Base-by-base conservation (phyloP, 352 stramenopile genomes). In the Globisporangium barbulae region DNA sequence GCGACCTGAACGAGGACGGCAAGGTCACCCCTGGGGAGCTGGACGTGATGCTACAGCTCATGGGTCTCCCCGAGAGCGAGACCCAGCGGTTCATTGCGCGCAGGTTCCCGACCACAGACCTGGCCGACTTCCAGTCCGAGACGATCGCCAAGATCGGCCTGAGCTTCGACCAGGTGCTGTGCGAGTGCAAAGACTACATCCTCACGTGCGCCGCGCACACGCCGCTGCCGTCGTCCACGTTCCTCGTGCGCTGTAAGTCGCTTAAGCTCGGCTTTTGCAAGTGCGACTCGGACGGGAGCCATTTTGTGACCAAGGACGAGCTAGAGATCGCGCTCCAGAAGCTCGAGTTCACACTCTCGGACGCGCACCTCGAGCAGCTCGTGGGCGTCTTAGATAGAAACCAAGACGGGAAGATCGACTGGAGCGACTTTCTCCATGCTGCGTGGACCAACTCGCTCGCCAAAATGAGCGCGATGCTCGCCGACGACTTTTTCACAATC, bases 301-400 rank as follows among this genome's bases (percentile, higher is more conserved):
- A 61, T 2, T 54, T 72, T 6, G 73, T 86, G 31, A 73, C 72
- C 35, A 59, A 59, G 12, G 67, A 56, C 0, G 75, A 86, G 64
- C 65, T 86, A 5, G 74, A 86, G 64, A 86, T 83, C 55, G 77
- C 77, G 25, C 60, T 81, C n/a, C 75, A 86, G 37, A 86, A 86
- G 61, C 67, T 86, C 13, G 69, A 71, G n/a, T n/a, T 76, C 6
- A 54, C 72, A 0, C 41, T 81, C 2, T 59, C 45, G 5, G 77
- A 83, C 39, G 64, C 64, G 21, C 66, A 83, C 2, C 57, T 83
- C 8, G 55, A 75, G 35, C 30, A 12, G 2, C 70, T 81, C 45
- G 65, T 76, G n/a, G 5, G n/a, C 3, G 59, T 73, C 12, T 64
- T 85, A 3, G 77, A 85, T 33, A 61, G 72, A 1, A 75, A 79